These are phyloP conservation scores for Pisolithus tinctorius DNA, from an alignment of 768 basidiomycete species.

Conservation along the genomic window DNA sequence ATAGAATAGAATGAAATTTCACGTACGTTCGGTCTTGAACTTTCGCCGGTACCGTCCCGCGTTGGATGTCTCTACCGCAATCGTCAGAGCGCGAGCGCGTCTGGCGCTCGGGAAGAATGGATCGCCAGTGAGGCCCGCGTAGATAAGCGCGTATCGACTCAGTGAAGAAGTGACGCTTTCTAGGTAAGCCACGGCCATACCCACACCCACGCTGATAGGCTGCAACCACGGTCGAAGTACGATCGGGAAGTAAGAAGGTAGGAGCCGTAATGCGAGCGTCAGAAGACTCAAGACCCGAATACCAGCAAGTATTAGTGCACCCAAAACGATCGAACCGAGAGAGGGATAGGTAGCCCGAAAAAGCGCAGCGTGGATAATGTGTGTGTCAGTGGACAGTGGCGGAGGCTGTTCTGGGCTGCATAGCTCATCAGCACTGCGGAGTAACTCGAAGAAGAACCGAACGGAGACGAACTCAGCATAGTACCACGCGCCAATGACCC, in stretches of 20 bases:
- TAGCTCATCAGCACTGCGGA: conserved; percentile 4
- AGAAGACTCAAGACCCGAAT: conserved; percentile 54
- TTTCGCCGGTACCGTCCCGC: conserved; percentile 37
- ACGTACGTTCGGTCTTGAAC: conserved; percentile 56
- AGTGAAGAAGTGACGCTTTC: conserved; percentile 44
- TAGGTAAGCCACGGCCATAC: conserved; percentile 37
- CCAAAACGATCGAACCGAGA: conserved; percentile 70
- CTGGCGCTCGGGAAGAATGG: conserved; percentile 55
- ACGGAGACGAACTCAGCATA: conserved; percentile 49
- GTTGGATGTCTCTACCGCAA: conserved; percentile 42
- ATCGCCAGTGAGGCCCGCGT: conserved; percentile 71
- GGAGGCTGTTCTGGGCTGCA: conserved; percentile 24
- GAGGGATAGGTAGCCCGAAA: conserved; percentile 76
- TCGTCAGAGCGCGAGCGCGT: conserved; percentile 50
- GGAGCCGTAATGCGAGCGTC: conserved; percentile 43
- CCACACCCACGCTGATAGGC: conserved; percentile 29
- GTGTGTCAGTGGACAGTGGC: conserved; percentile 50
- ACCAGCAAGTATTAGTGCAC: conserved; percentile 68
- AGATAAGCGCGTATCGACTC: conserved; percentile 62
- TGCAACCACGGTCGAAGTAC: conserved; percentile 36
- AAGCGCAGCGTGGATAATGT: conserved; percentile 70
- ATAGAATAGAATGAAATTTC: neutral
- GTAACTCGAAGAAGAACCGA: neutral
- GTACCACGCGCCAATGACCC: conserved; percentile 90
- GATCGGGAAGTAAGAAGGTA: conserved; percentile 47